Evolutionary conservation across 139 green algal species (phyloP).

Genomic region (Volvox reticuliferus): DNA sequence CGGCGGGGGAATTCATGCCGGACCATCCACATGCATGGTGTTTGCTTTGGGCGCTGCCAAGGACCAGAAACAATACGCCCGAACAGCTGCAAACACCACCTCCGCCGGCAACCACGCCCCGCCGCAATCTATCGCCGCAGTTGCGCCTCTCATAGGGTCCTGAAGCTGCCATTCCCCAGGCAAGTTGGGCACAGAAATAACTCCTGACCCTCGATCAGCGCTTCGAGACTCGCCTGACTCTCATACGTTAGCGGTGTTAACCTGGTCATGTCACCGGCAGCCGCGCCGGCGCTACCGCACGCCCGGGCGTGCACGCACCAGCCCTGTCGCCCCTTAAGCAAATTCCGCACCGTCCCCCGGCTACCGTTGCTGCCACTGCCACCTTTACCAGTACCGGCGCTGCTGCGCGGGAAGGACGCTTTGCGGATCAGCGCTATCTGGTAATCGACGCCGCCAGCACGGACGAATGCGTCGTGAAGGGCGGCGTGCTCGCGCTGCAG

Average conservation of each 20-base stretch:
- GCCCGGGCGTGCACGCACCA: conserved; percentile 32
- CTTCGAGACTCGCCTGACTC: not conserved
- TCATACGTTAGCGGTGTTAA: conserved; percentile 27
- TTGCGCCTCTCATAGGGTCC: not conserved
- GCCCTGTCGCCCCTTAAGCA: not conserved
- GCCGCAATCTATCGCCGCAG: no score
- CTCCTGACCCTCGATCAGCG: not conserved
- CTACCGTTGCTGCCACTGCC: not conserved
- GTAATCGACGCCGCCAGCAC: not conserved
- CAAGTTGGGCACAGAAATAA: conserved; percentile 14
- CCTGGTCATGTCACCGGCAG: not conserved
- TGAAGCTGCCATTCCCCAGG: not conserved
- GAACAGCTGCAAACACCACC: no score
- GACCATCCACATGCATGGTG: no score
- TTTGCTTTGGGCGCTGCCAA: no score
- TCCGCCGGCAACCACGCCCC: no score
- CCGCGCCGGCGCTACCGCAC: not conserved
- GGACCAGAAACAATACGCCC: no score
- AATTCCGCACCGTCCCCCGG: not conserved
- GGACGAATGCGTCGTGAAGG: conserved; percentile 9
- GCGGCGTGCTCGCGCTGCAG: conserved; percentile 18
- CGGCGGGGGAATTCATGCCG: no score
- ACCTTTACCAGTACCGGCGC: no score
- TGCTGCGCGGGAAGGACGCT: not conserved
- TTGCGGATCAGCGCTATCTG: not conserved